Conservation (phyloP, 2,329 filamentous ascomycete genomes). For the Diaporthe citri region DNA sequence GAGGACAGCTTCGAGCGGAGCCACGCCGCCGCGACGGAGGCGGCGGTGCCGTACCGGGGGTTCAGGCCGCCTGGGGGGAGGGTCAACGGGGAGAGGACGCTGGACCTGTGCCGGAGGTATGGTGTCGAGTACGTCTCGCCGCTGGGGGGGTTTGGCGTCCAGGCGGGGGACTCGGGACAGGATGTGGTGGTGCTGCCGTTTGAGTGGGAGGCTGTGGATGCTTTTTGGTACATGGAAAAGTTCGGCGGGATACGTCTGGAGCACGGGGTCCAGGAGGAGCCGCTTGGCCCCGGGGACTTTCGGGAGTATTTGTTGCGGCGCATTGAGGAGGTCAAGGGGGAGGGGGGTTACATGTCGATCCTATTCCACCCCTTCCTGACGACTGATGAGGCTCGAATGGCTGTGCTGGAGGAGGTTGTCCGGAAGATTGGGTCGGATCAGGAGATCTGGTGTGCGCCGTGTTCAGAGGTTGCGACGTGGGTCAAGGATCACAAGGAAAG, state of each 20-base stretch:
- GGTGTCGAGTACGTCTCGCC: constrained; percentile 47
- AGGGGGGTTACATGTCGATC: constrained; percentile 45
- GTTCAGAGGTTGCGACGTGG: constrained; percentile 46
- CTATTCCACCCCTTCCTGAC: constrained; percentile 49
- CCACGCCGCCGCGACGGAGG: constrained; percentile 40
- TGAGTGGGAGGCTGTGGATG: constrained; percentile 48
- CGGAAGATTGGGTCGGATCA: constrained; percentile 41
- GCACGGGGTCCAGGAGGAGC: constrained; percentile 40
- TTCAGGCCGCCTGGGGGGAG: constrained; percentile 48
- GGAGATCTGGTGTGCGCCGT: constrained; percentile 47
- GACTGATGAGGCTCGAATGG: constrained; percentile 45
- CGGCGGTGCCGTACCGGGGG: constrained; percentile 43
- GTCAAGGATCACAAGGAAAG: constrained; percentile 40
- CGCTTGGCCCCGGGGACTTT: constrained; percentile 41
- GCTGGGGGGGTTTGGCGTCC: constrained; percentile 43
- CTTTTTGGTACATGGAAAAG: constrained; percentile 50
- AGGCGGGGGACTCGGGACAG: constrained; percentile 2
- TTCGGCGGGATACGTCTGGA: constrained; percentile 42
- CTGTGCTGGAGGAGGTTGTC: constrained; percentile 45
- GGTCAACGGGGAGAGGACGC: constrained; percentile 44
- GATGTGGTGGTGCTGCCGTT: constrained; percentile 47
- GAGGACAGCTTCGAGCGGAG: constrained; percentile 45
- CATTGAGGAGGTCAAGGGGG: constrained; percentile 42
- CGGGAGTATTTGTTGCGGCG: constrained; percentile 42
- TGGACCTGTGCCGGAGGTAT: constrained; percentile 41